Base-by-base conservation (phyloP, 1,139 yeast species). In the Wickerhamiella infanticola region DNA sequence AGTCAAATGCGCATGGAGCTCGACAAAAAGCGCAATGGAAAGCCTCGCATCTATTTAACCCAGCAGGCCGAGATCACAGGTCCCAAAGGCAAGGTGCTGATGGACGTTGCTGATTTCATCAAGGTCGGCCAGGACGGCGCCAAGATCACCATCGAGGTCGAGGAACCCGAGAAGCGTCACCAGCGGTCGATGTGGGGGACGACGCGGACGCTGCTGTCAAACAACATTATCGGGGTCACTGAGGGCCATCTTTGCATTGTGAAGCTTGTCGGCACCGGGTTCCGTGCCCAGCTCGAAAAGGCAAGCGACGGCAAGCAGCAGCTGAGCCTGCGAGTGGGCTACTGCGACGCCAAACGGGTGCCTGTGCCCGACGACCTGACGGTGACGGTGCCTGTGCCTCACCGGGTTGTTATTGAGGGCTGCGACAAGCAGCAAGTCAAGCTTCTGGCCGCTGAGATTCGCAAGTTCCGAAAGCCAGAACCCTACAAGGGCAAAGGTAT, bases 401-500 rank as follows among this genome's bases (percentile, higher is more conserved):
- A 95, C 18, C 74, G 95, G 54, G 66, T 93, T 47, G 70, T 90
- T 49, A 69, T 93, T 38, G 94, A 85, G 63, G 98, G 98, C 33
- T 67, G 78, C 43, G 81, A 90, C 65, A 83, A 84, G 64, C 95
- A 88, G 63, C 80, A 80, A 59, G 90, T 93, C 39, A 81, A 79
- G 58, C 72, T 81, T 50, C 83, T 85, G 63, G 98, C 98, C 23
- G 95, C 95, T 24, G 75, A 77, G 48, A 73, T 93, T 54, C 79
- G 98, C 63, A 77, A 76, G 56, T 77, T 76, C 69, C 83, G 85
- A 63, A 94, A 94, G 51, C 99, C 99, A 38, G 99, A 93, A 66
- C 96, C 97, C 38, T 93, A 93, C 65, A 93, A 93, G 67, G 98
- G 98, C 61, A 93, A 93, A 55, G 99, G 99, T 59, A 82, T 93